Evolutionary conservation across 352 stramenopile genomes (phyloP).

Genomic region (Bremia lactucae): DNA sequence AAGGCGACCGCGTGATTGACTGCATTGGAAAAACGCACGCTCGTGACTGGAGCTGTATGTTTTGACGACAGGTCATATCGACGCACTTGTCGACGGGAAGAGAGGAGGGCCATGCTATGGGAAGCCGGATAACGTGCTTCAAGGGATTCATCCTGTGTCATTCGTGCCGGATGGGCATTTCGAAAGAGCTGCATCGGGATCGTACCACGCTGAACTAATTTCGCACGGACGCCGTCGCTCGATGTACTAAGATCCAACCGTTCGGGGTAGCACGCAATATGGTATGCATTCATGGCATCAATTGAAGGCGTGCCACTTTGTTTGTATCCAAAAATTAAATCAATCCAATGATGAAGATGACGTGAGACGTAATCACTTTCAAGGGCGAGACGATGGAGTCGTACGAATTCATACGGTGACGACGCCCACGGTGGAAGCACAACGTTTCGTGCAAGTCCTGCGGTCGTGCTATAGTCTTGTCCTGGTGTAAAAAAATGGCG

Average conservation of each 20-base stretch:
- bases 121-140: constrained; percentile 63
- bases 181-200: constrained; percentile 71
- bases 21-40: constrained; percentile 70
- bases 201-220: constrained; percentile 64
- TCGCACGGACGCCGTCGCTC: constrained; percentile 42
- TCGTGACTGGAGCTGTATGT: constrained; percentile 52
- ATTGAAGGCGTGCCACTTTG: constrained; percentile 85
- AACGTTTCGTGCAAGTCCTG: constrained; percentile 74
- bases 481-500: constrained; percentile 28
- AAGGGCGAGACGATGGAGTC: constrained; percentile 90
- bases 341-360: constrained; percentile 97
- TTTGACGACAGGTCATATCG: constrained; percentile 70
- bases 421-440: constrained; percentile 93
- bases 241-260: constrained; percentile 54
- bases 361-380: constrained; percentile 97
- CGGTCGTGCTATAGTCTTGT: constrained; percentile 24
- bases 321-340: constrained; percentile 98
- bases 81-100: constrained; percentile 68
- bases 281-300: constrained; percentile 89
- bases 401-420: constrained; percentile 93
- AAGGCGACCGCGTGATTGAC: constrained; percentile 50
- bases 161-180: constrained; percentile 52
- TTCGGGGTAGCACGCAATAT: constrained; percentile 73
- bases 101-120: constrained; percentile 59
- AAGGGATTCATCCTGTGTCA: constrained; percentile 70